Percentiles rank a stretch among this genome's conserved stretches.
phyloP scores from a whole-genome alignment of 768 basidiomycete species.

The Sarcodon sp. region DNA sequence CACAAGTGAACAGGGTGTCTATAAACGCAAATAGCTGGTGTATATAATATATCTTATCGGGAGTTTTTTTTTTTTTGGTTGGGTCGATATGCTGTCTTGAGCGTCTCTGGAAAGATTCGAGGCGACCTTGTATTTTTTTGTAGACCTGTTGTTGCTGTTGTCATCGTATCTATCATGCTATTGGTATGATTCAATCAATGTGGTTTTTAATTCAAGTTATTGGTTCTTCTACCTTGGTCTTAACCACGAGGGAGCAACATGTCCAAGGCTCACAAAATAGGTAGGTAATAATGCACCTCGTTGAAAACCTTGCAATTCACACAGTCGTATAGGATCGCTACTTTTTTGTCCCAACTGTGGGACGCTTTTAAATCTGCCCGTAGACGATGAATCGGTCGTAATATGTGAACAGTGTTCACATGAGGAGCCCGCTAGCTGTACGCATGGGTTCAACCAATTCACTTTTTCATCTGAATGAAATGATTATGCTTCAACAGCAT shows the following conservation, averaged over 20 bases:
- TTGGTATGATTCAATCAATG: too few species aligned
- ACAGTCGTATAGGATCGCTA: constrained; percentile 52
- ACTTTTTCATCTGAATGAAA: background rate
- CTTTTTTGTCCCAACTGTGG: constrained; percentile 93
- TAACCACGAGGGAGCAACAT: background rate
- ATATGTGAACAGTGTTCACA: constrained; percentile 83
- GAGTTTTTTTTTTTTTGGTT: too few species aligned
- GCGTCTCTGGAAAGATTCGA: too few species aligned
- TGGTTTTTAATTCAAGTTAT: too few species aligned
- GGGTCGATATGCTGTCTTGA: too few species aligned
- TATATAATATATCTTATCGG: too few species aligned
- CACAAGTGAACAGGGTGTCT: too few species aligned
- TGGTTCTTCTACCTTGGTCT: constrained; percentile 7
- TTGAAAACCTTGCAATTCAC: background rate
- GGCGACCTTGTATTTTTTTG: too few species aligned
- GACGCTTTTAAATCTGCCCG: constrained; percentile 75
- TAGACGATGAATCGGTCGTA: constrained; percentile 60
- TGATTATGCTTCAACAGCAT: constrained; percentile 36
- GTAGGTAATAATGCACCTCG: background rate
- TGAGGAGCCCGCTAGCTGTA: constrained; percentile 81
- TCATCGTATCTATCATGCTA: too few species aligned
- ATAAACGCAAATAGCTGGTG: too few species aligned
- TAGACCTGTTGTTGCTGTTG: too few species aligned
- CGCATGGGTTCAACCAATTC: constrained; percentile 17
- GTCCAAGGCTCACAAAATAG: background rate